Evolutionary conservation across 2,329 filamentous ascomycete genomes (phyloP).

Genomic region (Lachnellula cervina): DNA sequence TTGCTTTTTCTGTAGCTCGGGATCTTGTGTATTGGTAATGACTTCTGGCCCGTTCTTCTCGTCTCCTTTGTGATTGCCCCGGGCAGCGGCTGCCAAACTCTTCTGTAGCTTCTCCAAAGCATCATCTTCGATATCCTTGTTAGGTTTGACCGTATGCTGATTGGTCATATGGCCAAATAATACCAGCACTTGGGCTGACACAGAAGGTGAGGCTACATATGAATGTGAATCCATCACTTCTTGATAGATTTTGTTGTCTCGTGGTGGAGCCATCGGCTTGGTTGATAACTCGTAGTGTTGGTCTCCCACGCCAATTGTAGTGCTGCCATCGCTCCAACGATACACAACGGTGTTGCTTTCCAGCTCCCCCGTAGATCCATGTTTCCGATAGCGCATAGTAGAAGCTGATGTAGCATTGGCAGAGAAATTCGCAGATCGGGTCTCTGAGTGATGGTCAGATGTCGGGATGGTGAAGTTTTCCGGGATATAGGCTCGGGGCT

Average conservation of each 20-base stretch:
- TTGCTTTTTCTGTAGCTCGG: slow-evolving; percentile 68
- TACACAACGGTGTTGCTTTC: slow-evolving; percentile 72
- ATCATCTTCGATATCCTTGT: slow-evolving; percentile 63
- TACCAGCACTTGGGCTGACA: slow-evolving; percentile 62
- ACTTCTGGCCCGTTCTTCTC: slow-evolving; percentile 59
- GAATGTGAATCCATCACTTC: slow-evolving; percentile 68
- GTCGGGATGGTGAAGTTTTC: slow-evolving; percentile 61
- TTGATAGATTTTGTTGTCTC: slow-evolving; percentile 51
- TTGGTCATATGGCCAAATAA: slow-evolving; percentile 73
- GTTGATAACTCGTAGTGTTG: slow-evolving; percentile 71
- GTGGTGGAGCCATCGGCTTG: slow-evolving; percentile 61
- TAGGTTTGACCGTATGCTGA: slow-evolving; percentile 63
- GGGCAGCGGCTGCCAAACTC: slow-evolving; percentile 60
- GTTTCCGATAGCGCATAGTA: slow-evolving; percentile 65
- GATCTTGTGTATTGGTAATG: slow-evolving; percentile 66
- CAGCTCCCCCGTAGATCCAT: slow-evolving; percentile 58
- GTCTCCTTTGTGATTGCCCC: slow-evolving; percentile 47
- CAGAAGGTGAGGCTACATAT: slow-evolving; percentile 68
- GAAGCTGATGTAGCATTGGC: slow-evolving; percentile 54
- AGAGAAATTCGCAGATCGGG: slow-evolving; percentile 46
- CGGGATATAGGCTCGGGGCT: slow-evolving; percentile 62
- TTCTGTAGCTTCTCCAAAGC: slow-evolving; percentile 65
- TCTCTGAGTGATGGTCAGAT: slow-evolving; percentile 49
- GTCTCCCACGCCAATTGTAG: slow-evolving; percentile 69
- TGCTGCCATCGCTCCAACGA: slow-evolving; percentile 74